Evolutionary conservation across 164 flowering plant species (phyloP).

Genomic region (Brasenia schreberi): DNA sequence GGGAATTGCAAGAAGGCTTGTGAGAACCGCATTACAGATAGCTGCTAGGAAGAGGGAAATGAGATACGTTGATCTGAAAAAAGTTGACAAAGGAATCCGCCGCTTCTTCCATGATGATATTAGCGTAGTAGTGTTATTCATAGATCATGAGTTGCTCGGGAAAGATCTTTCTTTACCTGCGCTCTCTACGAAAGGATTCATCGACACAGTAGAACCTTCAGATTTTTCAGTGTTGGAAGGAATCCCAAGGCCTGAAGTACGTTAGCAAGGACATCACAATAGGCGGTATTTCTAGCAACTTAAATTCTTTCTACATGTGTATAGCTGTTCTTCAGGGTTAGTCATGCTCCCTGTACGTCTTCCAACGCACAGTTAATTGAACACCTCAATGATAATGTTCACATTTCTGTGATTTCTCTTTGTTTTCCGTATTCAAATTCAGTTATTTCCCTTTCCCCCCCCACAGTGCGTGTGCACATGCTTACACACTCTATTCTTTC

Average conservation of each 20-base stretch:
- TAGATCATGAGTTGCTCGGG: conserved; percentile 43
- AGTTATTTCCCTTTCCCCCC: no score
- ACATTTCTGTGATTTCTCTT: not conserved
- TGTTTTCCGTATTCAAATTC: not conserved
- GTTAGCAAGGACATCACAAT: not conserved
- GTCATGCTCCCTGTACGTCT: not conserved
- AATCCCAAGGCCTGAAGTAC: conserved; percentile 1
- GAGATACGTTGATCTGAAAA: conserved; percentile 40
- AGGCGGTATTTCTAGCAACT: not conserved
- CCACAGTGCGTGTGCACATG: no score
- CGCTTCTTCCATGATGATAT: conserved; percentile 71
- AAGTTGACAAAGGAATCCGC: conserved; percentile 33
- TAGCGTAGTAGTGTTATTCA: conserved; percentile 54
- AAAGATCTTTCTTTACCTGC: conserved; percentile 18
- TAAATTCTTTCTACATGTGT: not conserved
- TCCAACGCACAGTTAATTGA: not conserved
- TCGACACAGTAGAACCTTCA: conserved; percentile 35
- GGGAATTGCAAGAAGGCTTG: conserved; percentile 48
- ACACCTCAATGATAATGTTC: no score
- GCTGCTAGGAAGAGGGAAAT: conserved; percentile 48
- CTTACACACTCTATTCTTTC: no score
- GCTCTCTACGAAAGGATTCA: conserved; percentile 38
- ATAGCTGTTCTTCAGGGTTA: not conserved
- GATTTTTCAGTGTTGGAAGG: conserved; percentile 27
- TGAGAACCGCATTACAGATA: conserved; percentile 32